phyloP scores from a whole-genome alignment of 306 rosid species.

The Quillaja saponaria region DNA sequence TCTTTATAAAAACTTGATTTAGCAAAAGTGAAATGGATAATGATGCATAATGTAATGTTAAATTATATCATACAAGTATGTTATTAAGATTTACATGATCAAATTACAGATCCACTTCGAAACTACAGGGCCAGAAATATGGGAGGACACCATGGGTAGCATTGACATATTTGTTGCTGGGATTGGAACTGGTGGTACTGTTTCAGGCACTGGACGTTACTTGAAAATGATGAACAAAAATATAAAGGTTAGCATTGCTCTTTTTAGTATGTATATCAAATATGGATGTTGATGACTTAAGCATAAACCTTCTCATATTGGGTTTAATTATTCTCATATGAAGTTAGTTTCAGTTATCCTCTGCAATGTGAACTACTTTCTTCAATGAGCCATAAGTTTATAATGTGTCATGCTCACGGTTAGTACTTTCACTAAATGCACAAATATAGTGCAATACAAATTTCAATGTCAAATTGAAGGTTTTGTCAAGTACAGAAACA shows the following conservation, averaged over 20 bases:
- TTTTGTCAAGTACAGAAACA: no score
- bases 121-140: conserved; percentile 98
- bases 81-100: conserved; percentile 37
- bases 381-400: no score
- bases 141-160: conserved; percentile 95
- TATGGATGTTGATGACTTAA: conserved; percentile 5
- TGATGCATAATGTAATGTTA: not conserved
- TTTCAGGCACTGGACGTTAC: conserved; percentile 88
- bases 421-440: no score
- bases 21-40: not conserved
- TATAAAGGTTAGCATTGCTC: conserved; percentile 54
- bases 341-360: no score
- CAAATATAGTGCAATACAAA: no score
- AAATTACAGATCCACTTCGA: conserved; percentile 91
- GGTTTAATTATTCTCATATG: no score
- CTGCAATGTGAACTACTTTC: no score
- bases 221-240: conserved; percentile 70
- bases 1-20: conserved; percentile 21
- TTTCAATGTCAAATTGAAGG: no score
- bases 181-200: conserved; percentile 95
- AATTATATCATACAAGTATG: conserved; percentile 6
- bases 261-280: conserved; percentile 19
- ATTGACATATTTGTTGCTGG: conserved; percentile 84
- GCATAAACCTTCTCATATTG: not conserved
- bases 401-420: no score